Percentiles rank a stretch among this genome's conserved stretches.
Evolutionary conservation across 441 rosid species (phyloP).

Genomic region (Syzygium syzygioides): DNA sequence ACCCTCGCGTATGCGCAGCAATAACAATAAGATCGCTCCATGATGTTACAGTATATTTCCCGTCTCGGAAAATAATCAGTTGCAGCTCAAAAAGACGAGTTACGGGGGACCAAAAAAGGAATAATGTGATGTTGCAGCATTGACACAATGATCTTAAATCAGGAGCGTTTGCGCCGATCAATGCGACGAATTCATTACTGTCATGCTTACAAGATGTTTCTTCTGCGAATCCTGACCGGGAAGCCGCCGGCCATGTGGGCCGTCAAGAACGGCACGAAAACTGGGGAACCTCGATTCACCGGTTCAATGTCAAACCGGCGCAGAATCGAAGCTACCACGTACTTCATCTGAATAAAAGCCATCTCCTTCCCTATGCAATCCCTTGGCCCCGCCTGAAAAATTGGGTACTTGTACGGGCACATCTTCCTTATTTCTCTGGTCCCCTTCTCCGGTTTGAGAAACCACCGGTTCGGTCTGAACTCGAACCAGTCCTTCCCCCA

Average conservation of each 20-base stretch:
- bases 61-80: background rate
- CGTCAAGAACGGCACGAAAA: constrained; percentile 65
- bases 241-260: constrained; percentile 90
- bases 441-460: background rate
- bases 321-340: constrained; percentile 49
- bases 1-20: background rate
- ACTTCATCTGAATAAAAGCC: constrained; percentile 58
- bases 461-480: constrained; percentile 45
- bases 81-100: background rate
- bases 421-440: constrained; percentile 27
- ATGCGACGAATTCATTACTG: background rate
- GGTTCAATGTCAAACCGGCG: constrained; percentile 38
- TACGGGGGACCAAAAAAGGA: background rate
- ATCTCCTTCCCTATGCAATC: constrained; percentile 57
- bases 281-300: constrained; percentile 28
- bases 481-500: constrained; percentile 49
- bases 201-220: constrained; percentile 7
- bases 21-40: background rate
- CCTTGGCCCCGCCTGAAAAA: constrained; percentile 64
- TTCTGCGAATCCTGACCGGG: constrained; percentile 39
- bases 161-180: background rate
- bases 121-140: background rate
- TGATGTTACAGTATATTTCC: background rate
- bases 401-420: constrained; percentile 40
- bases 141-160: background rate